These are phyloP conservation scores for Aspergillus steynii DNA, from an alignment of 495 filamentous ascomycete species.

Conservation along the genomic window DNA sequence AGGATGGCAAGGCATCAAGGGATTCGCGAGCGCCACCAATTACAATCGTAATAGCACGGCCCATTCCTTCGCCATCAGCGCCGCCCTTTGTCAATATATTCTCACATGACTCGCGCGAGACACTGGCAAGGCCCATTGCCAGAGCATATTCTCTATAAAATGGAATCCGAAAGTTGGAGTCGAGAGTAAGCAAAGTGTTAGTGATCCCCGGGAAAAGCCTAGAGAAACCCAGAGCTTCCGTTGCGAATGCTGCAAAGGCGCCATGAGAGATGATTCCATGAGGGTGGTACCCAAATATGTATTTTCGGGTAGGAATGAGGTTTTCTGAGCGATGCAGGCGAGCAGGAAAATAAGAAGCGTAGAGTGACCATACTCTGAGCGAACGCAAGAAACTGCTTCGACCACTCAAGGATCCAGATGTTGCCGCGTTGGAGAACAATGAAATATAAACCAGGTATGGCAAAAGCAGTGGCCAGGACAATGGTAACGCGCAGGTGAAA, in stretches of 20 bases:
- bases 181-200: conserved; percentile 86
- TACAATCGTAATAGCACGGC: conserved; percentile 93
- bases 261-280: conserved; percentile 97
- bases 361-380: conserved; percentile 82
- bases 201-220: conserved; percentile 94
- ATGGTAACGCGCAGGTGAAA: conserved; percentile 83
- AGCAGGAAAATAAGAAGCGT: conserved; percentile 90
- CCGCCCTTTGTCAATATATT: conserved; percentile 81
- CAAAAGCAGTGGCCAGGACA: conserved; percentile 89
- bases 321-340: conserved; percentile 76
- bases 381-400: conserved; percentile 72
- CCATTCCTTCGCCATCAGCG: conserved; percentile 81
- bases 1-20: conserved; percentile 77
- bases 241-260: conserved; percentile 89
- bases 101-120: conserved; percentile 87
- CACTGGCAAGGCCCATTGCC: conserved; percentile 79
- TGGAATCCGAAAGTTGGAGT: conserved; percentile 88
- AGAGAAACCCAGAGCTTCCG: conserved; percentile 85
- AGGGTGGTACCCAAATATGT: conserved; percentile 97
- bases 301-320: conserved; percentile 82
- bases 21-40: conserved; percentile 91
- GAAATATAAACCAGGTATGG: conserved; percentile 83
- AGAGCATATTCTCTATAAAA: conserved; percentile 92
- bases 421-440: conserved; percentile 72
- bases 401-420: conserved; percentile 69